A percentile compares a stretch with the other conserved stretches of the same genome.
These are phyloP conservation scores for Phialophora macrospora DNA, from an alignment of 2,329 filamentous ascomycete genomes.

Conservation along the genomic window DNA sequence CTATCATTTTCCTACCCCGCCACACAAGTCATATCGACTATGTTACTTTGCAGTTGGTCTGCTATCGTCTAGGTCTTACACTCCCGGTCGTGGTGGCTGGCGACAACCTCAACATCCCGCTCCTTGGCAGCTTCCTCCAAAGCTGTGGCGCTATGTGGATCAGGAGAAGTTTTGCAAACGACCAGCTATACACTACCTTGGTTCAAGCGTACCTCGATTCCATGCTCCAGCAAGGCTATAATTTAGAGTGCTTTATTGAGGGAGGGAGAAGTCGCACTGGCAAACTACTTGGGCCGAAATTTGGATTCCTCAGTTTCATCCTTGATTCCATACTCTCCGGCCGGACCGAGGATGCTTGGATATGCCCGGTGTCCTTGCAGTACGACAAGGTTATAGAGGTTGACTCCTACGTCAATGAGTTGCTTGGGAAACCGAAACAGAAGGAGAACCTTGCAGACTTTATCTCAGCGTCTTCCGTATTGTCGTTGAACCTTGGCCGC, in stretches of 20 bases:
- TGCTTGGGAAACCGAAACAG: conserved; percentile 90
- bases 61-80: conserved; percentile 86
- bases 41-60: conserved; percentile 91
- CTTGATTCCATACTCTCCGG: conserved; percentile 88
- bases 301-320: conserved; percentile 90
- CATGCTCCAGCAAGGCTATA: conserved; percentile 84
- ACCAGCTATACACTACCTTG: conserved; percentile 86
- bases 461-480: conserved; percentile 81
- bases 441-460: conserved; percentile 93
- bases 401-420: conserved; percentile 91
- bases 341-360: conserved; percentile 84
- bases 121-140: conserved; percentile 87
- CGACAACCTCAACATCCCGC: conserved; percentile 93
- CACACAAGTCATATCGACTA: conserved; percentile 97
- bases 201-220: conserved; percentile 97
- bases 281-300: conserved; percentile 91
- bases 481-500: conserved; percentile 84
- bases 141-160: conserved; percentile 75
- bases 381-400: conserved; percentile 99
- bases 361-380: conserved; percentile 94
- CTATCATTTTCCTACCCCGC: conserved; percentile 92
- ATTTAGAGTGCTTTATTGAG: conserved; percentile 97
- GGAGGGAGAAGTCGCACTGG: conserved; percentile 90
- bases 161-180: conserved; percentile 86
- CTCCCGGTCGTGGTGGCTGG: conserved; percentile 91